Conservation (phyloP, 2,329 filamentous ascomycete genomes). For the Aspergillus ibericus region DNA sequence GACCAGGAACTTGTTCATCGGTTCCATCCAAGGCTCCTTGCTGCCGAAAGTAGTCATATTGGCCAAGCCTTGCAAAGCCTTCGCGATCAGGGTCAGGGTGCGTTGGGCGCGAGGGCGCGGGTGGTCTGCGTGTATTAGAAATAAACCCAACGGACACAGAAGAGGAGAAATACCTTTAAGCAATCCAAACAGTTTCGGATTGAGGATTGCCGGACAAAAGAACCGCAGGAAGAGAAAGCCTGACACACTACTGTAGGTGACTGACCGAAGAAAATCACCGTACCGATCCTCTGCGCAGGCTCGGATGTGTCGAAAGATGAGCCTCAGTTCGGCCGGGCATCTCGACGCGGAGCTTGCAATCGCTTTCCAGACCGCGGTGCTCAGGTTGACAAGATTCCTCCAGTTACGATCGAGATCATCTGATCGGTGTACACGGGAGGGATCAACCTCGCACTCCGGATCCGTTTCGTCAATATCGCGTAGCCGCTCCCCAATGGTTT, state of each 20-base stretch:
- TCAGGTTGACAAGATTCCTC: slow-evolving; percentile 72
- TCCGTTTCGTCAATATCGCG: slow-evolving; percentile 87
- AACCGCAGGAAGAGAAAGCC: slow-evolving; percentile 93
- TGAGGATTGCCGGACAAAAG: slow-evolving; percentile 93
- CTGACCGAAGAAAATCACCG: slow-evolving; percentile 84
- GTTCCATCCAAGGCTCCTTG: slow-evolving; percentile 98
- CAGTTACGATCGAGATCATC: slow-evolving; percentile 83
- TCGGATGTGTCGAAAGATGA: slow-evolving; percentile 86
- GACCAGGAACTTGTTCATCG: slow-evolving; percentile 86
- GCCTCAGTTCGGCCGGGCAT: slow-evolving; percentile 77
- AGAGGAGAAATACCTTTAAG: slow-evolving; percentile 58
- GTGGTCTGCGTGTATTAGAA: slow-evolving; percentile 59
- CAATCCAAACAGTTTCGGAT: slow-evolving; percentile 89
- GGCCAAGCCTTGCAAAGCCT: slow-evolving; percentile 84
- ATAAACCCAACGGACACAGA: slow-evolving; percentile 2
- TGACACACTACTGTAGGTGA: slow-evolving; percentile 90
- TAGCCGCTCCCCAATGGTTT: slow-evolving; percentile 81
- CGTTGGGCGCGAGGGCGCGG: slow-evolving; percentile 79
- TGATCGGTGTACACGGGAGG: slow-evolving; percentile 66
- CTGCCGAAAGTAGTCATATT: slow-evolving; percentile 90
- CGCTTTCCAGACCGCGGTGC: slow-evolving; percentile 79
- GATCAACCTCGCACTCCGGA: slow-evolving; percentile 92
- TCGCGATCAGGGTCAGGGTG: slow-evolving; percentile 87
- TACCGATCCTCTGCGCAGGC: slow-evolving; percentile 93
- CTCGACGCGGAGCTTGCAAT: slow-evolving; percentile 73